A percentile compares a stretch with the other conserved stretches of the same genome.
Conservation (phyloP, 2,329 filamentous ascomycete species). For the Monosporascus sp. region DNA sequence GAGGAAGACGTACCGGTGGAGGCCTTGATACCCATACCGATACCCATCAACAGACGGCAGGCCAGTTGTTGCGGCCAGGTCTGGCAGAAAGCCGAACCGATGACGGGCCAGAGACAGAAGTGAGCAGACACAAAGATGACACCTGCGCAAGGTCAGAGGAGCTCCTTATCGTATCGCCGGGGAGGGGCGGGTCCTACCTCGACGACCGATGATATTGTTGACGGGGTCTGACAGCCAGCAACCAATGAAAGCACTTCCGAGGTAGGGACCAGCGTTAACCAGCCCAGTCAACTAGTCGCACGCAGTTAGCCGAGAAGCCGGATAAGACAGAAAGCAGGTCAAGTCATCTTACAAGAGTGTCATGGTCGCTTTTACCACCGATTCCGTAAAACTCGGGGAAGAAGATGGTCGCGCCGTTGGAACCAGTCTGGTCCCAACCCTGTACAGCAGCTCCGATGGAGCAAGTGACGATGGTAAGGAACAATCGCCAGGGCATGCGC, state of each 20-base stretch:
- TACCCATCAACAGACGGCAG: conserved; percentile 67
- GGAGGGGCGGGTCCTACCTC: conserved; percentile 21
- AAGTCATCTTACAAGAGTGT: conserved; percentile 23
- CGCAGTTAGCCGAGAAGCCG: conserved; percentile 7
- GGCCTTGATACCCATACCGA: conserved; percentile 73
- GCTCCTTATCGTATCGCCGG: neutral
- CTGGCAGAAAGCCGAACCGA: conserved; percentile 66
- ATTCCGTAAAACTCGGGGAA: conserved; percentile 53
- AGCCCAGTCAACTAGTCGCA: conserved; percentile 45
- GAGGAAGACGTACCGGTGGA: conserved; percentile 42
- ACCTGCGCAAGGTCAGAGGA: conserved; percentile 49
- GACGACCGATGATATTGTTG: conserved; percentile 58
- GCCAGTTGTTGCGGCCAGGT: conserved; percentile 68
- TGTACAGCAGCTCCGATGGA: conserved; percentile 67
- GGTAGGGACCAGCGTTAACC: conserved; percentile 45
- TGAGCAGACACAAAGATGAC: conserved; percentile 73
- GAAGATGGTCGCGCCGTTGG: conserved; percentile 58
- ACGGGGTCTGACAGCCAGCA: conserved; percentile 56
- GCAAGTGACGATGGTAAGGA: conserved; percentile 62
- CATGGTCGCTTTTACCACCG: conserved; percentile 20
- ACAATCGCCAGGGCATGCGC: conserved; percentile 56
- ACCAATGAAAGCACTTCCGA: conserved; percentile 43
- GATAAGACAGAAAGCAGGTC: neutral
- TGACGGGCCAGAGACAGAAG: conserved; percentile 64
- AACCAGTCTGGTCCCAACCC: conserved; percentile 63